A percentile compares a stretch with the other conserved stretches of the same genome.
Evolutionary conservation across 2,329 filamentous ascomycete species (phyloP).

Genomic region (Fusarium redolens): DNA sequence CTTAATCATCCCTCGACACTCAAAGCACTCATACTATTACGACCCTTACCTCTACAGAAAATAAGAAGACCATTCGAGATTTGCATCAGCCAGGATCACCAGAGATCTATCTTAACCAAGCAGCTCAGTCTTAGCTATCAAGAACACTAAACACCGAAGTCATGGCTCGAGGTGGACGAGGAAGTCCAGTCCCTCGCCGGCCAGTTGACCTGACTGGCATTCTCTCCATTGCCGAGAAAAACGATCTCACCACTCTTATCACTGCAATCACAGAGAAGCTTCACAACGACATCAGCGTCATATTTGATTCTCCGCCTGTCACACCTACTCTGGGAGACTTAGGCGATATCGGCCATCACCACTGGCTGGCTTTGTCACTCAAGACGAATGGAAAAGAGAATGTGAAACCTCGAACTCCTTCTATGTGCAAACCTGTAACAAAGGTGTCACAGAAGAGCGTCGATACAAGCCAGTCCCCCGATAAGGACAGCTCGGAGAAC

Average conservation of each 20-base stretch:
- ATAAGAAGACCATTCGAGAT: neutral
- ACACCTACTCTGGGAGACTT: constrained; percentile 47
- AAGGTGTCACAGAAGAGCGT: constrained; percentile 35
- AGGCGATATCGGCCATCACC: constrained; percentile 47
- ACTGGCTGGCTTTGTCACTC: constrained; percentile 52
- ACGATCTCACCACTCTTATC: constrained; percentile 64
- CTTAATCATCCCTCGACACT: neutral
- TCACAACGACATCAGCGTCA: constrained; percentile 61
- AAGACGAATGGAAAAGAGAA: constrained; percentile 44
- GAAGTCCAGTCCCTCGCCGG: constrained; percentile 52
- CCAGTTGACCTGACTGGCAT: constrained; percentile 64
- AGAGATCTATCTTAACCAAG: neutral
- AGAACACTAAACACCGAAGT: neutral
- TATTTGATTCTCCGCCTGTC: constrained; percentile 61
- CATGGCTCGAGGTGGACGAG: constrained; percentile 57
- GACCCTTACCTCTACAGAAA: neutral
- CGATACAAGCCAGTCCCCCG: constrained; percentile 45
- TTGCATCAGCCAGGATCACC: neutral
- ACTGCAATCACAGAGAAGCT: constrained; percentile 66
- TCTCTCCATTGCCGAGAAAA: constrained; percentile 60
- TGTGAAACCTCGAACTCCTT: constrained; percentile 5
- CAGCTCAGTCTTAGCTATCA: neutral
- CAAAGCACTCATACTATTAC: neutral
- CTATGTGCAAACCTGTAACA: constrained; percentile 2
- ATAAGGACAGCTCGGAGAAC: constrained; percentile 49